Evolutionary conservation across 257 asterid species (phyloP).

Genomic region (Rehmannia glutinosa): DNA sequence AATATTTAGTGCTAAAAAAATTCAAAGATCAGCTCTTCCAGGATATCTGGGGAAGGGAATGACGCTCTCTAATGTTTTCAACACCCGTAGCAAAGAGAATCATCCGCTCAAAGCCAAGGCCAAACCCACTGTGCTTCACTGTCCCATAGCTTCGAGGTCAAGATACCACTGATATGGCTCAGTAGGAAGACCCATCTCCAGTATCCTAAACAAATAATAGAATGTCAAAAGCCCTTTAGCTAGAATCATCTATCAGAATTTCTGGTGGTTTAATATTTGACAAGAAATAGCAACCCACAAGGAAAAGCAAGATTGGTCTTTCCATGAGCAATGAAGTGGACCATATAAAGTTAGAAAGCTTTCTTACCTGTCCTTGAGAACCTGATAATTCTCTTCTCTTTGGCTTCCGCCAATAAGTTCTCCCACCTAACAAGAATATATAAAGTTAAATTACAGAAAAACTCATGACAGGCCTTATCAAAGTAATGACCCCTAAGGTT

Average conservation of each 20-base stretch:
- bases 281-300: neutral
- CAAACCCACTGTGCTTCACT: slow-evolving; percentile 89
- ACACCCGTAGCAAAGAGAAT: slow-evolving; percentile 90
- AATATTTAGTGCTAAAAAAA: neutral
- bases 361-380: slow-evolving; percentile 63
- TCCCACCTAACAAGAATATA: slow-evolving; percentile 67
- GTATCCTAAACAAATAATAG: slow-evolving; percentile 44
- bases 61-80: slow-evolving; percentile 88
- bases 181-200: slow-evolving; percentile 68
- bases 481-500: too few relatives aligned
- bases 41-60: slow-evolving; percentile 97
- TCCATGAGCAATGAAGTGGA: neutral
- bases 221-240: neutral
- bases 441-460: neutral
- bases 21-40: slow-evolving; percentile 82
- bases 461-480: neutral
- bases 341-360: neutral
- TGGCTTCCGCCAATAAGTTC: slow-evolving; percentile 99
- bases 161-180: slow-evolving; percentile 98
- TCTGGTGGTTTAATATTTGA: neutral
- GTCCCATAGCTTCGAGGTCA: slow-evolving; percentile 86
- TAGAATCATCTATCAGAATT: neutral
- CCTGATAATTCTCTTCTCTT: slow-evolving; percentile 90
- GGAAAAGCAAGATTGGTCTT: neutral
- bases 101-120: slow-evolving; percentile 96